phyloP scores from a whole-genome alignment of 805 yeast genomes.

The Cyberlindnera suaveolens region DNA sequence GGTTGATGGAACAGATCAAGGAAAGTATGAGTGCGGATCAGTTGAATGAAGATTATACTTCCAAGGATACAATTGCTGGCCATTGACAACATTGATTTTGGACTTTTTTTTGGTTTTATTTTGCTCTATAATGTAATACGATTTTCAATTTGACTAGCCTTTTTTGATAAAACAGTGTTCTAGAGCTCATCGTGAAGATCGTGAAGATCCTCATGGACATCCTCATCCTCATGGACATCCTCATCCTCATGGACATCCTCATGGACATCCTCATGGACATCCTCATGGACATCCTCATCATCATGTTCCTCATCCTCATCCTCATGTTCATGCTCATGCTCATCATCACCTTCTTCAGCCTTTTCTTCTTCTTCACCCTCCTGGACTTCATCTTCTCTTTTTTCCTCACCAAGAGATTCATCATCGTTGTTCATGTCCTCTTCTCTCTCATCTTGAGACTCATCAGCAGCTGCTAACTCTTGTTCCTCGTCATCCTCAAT shows the following conservation, averaged over 20 bases:
- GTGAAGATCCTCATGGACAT: background rate
- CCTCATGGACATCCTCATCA: background rate
- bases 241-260: background rate
- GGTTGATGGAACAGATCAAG: constrained; percentile 19
- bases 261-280: background rate
- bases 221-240: background rate
- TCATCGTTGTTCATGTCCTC: no score
- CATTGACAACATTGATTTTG: no score
- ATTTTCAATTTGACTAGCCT: background rate
- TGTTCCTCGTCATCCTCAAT: no score
- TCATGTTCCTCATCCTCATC: background rate
- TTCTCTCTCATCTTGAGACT: no score
- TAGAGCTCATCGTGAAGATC: background rate
- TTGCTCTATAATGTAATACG: background rate
- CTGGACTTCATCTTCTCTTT: background rate
- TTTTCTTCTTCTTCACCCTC: background rate
- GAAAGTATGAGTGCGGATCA: constrained; percentile 13
- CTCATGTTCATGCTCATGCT: background rate
- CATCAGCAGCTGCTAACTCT: no score
- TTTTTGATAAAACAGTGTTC: background rate
- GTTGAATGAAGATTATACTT: background rate
- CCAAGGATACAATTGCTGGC: background rate
- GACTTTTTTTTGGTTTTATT: background rate
- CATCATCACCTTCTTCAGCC: background rate
- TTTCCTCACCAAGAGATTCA: background rate